These are phyloP conservation scores for Apiotrichum veenhuisii DNA, from an alignment of 1,284 basidiomycete genomes.

Conservation along the genomic window DNA sequence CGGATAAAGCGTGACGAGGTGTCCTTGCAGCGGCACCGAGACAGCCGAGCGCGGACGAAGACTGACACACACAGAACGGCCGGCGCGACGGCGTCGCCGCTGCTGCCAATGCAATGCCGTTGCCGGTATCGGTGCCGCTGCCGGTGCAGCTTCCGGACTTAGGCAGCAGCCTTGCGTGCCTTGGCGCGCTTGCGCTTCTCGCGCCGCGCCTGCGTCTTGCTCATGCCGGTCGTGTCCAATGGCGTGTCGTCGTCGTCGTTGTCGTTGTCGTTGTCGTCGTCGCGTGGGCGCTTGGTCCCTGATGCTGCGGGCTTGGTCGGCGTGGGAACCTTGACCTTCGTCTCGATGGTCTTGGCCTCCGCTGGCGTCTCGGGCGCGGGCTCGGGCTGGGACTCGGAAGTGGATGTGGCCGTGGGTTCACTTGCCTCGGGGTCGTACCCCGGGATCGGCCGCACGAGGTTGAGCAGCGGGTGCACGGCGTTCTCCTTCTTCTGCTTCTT, in stretches of 20 bases:
- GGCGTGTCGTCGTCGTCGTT: conserved; percentile 5
- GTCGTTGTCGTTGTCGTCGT: conserved; percentile 4
- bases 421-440: conserved; percentile 6
- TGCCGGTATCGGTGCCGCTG: too few relatives aligned
- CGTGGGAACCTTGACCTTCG: neutral
- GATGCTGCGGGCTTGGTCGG: neutral
- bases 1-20: too few relatives aligned
- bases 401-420: neutral
- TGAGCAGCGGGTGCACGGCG: conserved; percentile 10
- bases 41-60: too few relatives aligned
- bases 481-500: conserved; percentile 23
- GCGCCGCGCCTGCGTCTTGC: conserved; percentile 22
- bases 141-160: too few relatives aligned
- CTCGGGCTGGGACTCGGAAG: neutral
- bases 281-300: conserved; percentile 1
- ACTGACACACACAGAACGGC: too few relatives aligned
- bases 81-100: too few relatives aligned
- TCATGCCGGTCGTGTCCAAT: neutral
- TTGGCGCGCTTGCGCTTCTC: conserved; percentile 27
- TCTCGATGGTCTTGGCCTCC: too few relatives aligned
- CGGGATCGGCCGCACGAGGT: conserved; percentile 15
- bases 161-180: conserved; percentile 12
- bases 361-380: neutral
- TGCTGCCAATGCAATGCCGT: too few relatives aligned
- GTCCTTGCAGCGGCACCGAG: too few relatives aligned